Conservation (phyloP, 331 rosid genomes). For the Quercus tomentella region DNA sequence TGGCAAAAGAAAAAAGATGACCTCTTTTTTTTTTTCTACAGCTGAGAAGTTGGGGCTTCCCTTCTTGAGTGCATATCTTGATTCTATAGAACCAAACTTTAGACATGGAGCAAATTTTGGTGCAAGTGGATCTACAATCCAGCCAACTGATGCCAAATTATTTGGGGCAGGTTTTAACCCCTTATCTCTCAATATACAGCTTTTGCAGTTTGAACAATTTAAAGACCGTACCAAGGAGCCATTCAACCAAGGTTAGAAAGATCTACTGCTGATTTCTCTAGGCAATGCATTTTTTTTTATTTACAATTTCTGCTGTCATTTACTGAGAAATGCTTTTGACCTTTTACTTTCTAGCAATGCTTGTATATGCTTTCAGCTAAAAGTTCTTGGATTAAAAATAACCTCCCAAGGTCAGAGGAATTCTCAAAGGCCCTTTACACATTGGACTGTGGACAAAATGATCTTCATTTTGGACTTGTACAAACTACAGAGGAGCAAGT, state of each 20-base stretch:
- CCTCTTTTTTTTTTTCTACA: background rate
- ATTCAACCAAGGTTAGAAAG: background rate
- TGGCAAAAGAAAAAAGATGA: background rate
- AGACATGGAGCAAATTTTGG: constrained; percentile 15
- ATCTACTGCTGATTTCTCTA: background rate
- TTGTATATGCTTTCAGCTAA: background rate
- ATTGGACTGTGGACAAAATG: constrained; percentile 9
- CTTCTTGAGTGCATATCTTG: constrained; percentile 6
- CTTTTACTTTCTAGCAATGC: no score
- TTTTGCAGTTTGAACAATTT: background rate
- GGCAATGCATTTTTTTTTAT: no score
- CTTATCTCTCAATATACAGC: constrained; percentile 11
- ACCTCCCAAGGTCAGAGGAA: constrained; percentile 10
- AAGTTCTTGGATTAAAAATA: background rate
- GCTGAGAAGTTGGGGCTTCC: constrained; percentile 11
- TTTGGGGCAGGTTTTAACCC: constrained; percentile 6
- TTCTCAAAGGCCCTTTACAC: constrained; percentile 11
- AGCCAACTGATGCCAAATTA: background rate
- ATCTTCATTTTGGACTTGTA: background rate
- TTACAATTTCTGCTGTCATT: no score
- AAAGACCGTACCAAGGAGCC: background rate
- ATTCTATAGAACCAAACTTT: constrained; percentile 2
- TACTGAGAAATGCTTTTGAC: background rate
- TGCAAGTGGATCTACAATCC: constrained; percentile 10
- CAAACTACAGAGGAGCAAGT: background rate